Conservation (phyloP, 1,139 yeast genomes). For the Pichia sp. region DNA sequence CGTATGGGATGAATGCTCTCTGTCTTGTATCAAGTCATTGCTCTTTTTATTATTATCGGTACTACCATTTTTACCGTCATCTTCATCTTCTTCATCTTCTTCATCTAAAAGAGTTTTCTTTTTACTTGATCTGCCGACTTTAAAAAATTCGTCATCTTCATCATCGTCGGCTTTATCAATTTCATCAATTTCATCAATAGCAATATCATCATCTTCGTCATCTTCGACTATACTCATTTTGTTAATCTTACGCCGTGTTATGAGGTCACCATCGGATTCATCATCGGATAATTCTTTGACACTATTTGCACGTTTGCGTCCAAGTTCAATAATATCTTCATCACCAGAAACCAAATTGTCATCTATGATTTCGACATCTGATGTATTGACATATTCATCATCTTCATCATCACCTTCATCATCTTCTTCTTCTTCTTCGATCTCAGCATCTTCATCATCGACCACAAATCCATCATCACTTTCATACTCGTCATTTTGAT, state of each 20-base stretch:
- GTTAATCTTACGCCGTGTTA: neutral
- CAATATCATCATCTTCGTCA: conserved; percentile 1
- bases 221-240: neutral
- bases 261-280: conserved; percentile 4
- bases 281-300: neutral
- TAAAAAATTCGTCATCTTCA: conserved; percentile 3
- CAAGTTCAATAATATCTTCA: conserved; percentile 8
- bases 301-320: neutral
- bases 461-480: conserved; percentile 19
- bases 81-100: neutral
- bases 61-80: neutral
- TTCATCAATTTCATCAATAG: neutral
- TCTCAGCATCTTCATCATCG: conserved; percentile 1
- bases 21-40: neutral
- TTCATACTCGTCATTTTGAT: conserved; percentile 10
- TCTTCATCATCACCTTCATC: neutral
- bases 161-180: conserved; percentile 6
- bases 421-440: neutral
- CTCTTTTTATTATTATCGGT: too few relatives aligned
- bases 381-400: conserved; percentile 3
- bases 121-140: neutral
- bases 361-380: conserved; percentile 4
- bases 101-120: conserved; percentile 3
- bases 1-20: neutral
- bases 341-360: conserved; percentile 13